A percentile compares a stretch with the other conserved stretches of the same genome.
Conservation (phyloP, 129 eudicot genomes). For the Lactuca sativa region DNA sequence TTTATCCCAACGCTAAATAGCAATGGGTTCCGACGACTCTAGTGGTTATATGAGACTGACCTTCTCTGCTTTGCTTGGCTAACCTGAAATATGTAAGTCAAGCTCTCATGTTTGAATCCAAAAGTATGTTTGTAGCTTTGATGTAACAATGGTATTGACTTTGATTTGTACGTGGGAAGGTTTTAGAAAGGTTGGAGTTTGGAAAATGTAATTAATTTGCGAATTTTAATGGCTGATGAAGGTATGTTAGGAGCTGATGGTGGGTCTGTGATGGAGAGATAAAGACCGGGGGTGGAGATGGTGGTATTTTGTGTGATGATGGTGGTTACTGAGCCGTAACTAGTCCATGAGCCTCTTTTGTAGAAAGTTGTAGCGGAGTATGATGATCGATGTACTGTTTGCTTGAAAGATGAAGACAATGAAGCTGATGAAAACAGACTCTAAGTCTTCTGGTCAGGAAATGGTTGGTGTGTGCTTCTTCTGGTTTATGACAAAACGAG, state of each 20-base stretch:
- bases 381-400: conserved; percentile 54
- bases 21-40: conserved; percentile 87
- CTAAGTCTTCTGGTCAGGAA: conserved; percentile 53
- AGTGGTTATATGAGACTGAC: conserved; percentile 80
- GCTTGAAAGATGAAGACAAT: conserved; percentile 69
- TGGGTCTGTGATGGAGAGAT: no score
- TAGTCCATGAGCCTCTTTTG: conserved; percentile 43
- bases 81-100: conserved; percentile 83
- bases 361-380: conserved; percentile 47
- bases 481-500: conserved; percentile 37
- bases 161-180: no score
- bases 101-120: conserved; percentile 74
- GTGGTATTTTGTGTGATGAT: no score
- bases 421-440: conserved; percentile 82
- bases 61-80: conserved; percentile 70
- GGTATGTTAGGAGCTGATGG: no score
- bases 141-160: conserved; percentile 58
- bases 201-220: no score
- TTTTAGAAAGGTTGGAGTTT: no score
- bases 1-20: conserved; percentile 73
- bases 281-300: no score
- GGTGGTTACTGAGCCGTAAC: conserved; percentile 32
- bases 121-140: conserved; percentile 69
- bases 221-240: no score
- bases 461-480: conserved; percentile 52